Conservation (phyloP, 2,329 filamentous ascomycete genomes). For the Talaromyces sp. region DNA sequence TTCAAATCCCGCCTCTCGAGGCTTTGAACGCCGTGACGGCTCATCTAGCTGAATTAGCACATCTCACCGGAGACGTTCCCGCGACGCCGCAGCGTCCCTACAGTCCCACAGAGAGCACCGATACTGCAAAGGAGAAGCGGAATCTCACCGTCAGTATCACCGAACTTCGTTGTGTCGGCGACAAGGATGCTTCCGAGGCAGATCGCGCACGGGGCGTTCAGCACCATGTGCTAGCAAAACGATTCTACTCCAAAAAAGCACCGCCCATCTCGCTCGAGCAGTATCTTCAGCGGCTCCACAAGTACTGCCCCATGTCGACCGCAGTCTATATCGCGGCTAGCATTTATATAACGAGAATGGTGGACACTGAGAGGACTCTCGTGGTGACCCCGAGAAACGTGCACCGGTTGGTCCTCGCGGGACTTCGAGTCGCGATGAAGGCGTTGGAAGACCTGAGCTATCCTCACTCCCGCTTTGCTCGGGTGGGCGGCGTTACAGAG, state of each 20-base stretch:
- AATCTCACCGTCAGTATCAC: constrained; percentile 18
- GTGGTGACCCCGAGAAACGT: constrained; percentile 78
- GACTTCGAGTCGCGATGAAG: constrained; percentile 85
- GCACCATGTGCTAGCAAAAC: constrained; percentile 79
- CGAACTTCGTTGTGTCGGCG: constrained; percentile 33
- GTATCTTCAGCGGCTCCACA: constrained; percentile 81
- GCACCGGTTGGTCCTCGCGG: constrained; percentile 79
- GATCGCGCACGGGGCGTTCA: constrained; percentile 71
- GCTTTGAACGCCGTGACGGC: constrained; percentile 77
- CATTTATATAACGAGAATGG: constrained; percentile 79
- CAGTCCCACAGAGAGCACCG: neutral
- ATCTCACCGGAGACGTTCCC: constrained; percentile 61
- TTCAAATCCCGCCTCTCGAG: constrained; percentile 65
- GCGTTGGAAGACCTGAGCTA: constrained; percentile 90
- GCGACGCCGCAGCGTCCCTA: constrained; percentile 50
- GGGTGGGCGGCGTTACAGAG: constrained; percentile 82
- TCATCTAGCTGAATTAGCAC: constrained; percentile 54
- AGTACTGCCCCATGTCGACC: constrained; percentile 88
- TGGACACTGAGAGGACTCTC: constrained; percentile 71
- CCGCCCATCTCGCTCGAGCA: constrained; percentile 79
- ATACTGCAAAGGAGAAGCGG: constrained; percentile 7
- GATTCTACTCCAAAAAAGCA: constrained; percentile 86
- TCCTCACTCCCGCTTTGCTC: constrained; percentile 75
- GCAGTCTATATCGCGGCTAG: constrained; percentile 89
- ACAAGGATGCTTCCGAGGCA: constrained; percentile 52